Evolutionary conservation across 1,284 basidiomycete species (phyloP).

Genomic region (Trametes hirsuta): DNA sequence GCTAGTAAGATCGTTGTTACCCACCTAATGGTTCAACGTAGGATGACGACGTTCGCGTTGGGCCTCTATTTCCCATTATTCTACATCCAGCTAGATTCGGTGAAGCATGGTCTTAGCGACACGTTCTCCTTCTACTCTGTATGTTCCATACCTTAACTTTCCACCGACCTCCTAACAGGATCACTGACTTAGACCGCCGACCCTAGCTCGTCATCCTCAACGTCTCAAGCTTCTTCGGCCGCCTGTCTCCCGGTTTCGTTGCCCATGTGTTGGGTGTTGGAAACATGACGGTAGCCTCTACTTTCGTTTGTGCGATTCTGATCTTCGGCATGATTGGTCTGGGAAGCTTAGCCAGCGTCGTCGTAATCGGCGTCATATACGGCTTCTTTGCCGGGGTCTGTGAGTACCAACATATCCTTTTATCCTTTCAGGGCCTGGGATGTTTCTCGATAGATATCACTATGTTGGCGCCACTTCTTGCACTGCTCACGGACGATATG

Average conservation of each 20-base stretch:
- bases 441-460: constrained; percentile 16
- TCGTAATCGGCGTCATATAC: constrained; percentile 27
- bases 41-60: constrained; percentile 15
- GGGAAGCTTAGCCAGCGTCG: constrained; percentile 22
- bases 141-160: neutral
- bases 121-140: constrained; percentile 26
- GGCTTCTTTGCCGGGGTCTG: constrained; percentile 27
- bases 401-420: neutral
- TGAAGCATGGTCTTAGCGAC: constrained; percentile 18
- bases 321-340: constrained; percentile 26
- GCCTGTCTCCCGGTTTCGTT: constrained; percentile 15
- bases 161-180: too few relatives aligned
- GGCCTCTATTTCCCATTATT: constrained; percentile 23
- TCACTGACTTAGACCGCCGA: neutral
- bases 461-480: constrained; percentile 19
- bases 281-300: constrained; percentile 13
- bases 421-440: too few relatives aligned
- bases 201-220: constrained; percentile 18
- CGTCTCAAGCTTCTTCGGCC: constrained; percentile 18
- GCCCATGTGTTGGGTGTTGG: constrained; percentile 19
- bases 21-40: neutral
- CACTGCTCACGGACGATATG: constrained; percentile 20
- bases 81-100: constrained; percentile 25
- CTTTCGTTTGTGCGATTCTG: constrained; percentile 12
- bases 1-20: neutral